Conservation (phyloP, 2,329 filamentous ascomycete genomes). For the Sarocladiaceae sp. region DNA sequence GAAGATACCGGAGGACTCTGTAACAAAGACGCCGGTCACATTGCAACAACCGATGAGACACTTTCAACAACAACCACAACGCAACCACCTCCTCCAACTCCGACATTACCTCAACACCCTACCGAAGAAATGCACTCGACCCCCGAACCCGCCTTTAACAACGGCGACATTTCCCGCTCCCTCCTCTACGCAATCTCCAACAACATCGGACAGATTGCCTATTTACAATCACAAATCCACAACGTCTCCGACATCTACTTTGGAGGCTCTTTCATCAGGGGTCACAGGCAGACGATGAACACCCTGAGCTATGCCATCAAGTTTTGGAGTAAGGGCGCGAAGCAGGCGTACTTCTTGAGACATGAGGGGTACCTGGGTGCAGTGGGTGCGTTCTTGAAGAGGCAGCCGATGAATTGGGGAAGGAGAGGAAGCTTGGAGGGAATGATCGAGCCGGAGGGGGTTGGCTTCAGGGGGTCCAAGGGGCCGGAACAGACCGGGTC, state of each 20-base stretch:
- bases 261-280: slow-evolving; percentile 92
- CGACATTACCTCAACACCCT: not conserved
- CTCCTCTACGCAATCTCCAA: slow-evolving; percentile 94
- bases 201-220: slow-evolving; percentile 97
- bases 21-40: slow-evolving; percentile 33
- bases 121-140: not conserved
- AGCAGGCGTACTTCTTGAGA: slow-evolving; percentile 91
- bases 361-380: slow-evolving; percentile 95
- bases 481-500: too few species aligned
- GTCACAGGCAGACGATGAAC: slow-evolving; percentile 96
- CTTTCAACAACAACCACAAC: not conserved
- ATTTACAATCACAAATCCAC: slow-evolving; percentile 95
- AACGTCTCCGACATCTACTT: slow-evolving; percentile 92
- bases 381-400: slow-evolving; percentile 89
- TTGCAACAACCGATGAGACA: slow-evolving; percentile 21
- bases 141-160: slow-evolving; percentile 51
- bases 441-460: slow-evolving; percentile 8
- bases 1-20: slow-evolving; percentile 60
- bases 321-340: slow-evolving; percentile 92
- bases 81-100: slow-evolving; percentile 20
- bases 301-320: slow-evolving; percentile 94
- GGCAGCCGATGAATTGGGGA: slow-evolving; percentile 89
- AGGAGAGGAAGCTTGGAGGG: slow-evolving; percentile 72
- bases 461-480: not conserved
- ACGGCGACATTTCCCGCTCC: slow-evolving; percentile 84